Conservation (phyloP, 257 asterid genomes). For the Plantago major region DNA sequence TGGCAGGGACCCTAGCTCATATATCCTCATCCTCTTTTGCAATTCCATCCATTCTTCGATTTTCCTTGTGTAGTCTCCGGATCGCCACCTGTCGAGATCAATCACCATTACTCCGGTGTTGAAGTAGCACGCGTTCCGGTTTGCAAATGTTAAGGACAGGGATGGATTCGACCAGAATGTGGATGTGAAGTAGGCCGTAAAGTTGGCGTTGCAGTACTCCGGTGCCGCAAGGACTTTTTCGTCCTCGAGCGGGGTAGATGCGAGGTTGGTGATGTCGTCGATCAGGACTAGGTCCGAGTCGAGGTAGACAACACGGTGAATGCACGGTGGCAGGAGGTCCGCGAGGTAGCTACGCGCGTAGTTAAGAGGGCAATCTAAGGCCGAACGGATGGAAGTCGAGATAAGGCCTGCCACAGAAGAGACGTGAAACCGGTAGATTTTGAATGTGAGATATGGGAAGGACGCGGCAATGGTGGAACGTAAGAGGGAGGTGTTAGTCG, state of each 20-base stretch:
- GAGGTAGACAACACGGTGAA: conserved; percentile 67
- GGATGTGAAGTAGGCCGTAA: conserved; percentile 82
- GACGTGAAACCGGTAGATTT: conserved; percentile 53
- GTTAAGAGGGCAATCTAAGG: conserved; percentile 88
- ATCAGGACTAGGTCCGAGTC: conserved; percentile 82
- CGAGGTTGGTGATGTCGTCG: conserved; percentile 74
- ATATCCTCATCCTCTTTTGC: conserved; percentile 82
- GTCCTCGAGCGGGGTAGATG: conserved; percentile 45
- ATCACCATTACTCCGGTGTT: conserved; percentile 98
- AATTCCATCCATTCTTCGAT: conserved; percentile 96
- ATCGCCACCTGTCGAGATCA: conserved; percentile 73
- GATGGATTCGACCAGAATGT: conserved; percentile 91
- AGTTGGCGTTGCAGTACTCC: conserved; percentile 88
- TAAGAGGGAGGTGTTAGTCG: conserved; percentile 41
- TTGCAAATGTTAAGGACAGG: conserved; percentile 62
- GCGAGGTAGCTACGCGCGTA: conserved; percentile 91
- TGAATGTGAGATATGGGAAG: conserved; percentile 68
- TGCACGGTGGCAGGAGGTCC: conserved; percentile 62
- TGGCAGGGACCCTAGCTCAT: conserved; percentile 79
- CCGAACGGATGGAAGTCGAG: conserved; percentile 93
- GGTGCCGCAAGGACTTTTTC: conserved; percentile 80
- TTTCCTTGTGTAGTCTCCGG: conserved; percentile 62
- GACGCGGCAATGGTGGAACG: conserved; percentile 49
- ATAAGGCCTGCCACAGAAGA: conserved; percentile 59
- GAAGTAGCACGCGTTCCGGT: conserved; percentile 50